Base-by-base conservation (phyloP, 495 filamentous ascomycete species). In the Rostrohypoxylon terebratum region DNA sequence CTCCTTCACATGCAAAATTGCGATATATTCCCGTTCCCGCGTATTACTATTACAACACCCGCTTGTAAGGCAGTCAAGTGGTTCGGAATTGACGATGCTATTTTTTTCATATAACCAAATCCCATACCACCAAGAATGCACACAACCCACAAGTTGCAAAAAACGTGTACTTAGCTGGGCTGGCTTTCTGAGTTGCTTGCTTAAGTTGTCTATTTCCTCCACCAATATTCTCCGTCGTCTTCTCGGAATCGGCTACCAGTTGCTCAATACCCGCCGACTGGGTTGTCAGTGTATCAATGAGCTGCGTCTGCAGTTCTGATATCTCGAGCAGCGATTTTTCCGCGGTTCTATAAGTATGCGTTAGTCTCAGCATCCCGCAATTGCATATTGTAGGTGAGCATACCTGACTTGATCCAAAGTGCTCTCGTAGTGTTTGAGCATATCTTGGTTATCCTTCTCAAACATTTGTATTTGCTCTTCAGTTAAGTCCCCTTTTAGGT, bases 251-350 rank as follows among this genome's bases (percentile, higher is more conserved):
- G 51, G 89, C 83, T n/a, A 97, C 92, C 16, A 99, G 82, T 72
- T 94, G 92, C 58, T 92, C 90, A 65, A 99, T 94, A 68, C 93
- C 90, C 54, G 90, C 93, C 47, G 92, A 91, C 74, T 99, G 96
- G 2, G 89, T 89, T 20, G 90, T 85, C 0, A 99, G 88, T 68
- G 98, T 96, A 58, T 87, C 85, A 34, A 94, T 92, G 16, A 99
- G 89, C 38, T 93, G 91, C 53, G 91, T 92, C 74, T 99, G 96
- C 4, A 99, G 85, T 67, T 96, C 93, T 20, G 93, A 92, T 60
- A 99, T 98, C 77, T 98, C 96, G 4, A 97, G 75, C 7, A 99
- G 86, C 0, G 93, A 97, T 77, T 90, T 91, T 80, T 99, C 95
- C 1, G 96, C 93, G 25, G 90, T 93, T 71, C 94, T 97, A 73